phyloP scores from a whole-genome alignment of 306 rosid genomes.

The Lupinus albus region DNA sequence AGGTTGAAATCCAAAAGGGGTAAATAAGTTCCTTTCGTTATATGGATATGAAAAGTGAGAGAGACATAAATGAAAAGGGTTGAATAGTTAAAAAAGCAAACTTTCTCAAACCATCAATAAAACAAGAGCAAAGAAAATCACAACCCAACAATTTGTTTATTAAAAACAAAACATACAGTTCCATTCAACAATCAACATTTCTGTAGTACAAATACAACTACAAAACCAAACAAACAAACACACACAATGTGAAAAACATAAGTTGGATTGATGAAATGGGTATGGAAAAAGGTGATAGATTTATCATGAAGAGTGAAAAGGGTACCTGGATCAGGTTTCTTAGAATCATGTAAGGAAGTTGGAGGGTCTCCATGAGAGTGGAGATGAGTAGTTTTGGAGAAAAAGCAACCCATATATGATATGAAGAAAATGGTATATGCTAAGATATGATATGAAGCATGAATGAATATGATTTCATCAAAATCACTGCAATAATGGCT shows the following conservation, averaged over 20 bases:
- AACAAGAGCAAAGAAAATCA: too few species aligned
- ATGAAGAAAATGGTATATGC: background rate
- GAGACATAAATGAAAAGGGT: background rate
- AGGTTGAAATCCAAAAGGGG: background rate
- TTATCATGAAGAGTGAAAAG: background rate
- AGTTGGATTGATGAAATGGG: too few species aligned
- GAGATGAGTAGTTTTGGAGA: conserved; percentile 68
- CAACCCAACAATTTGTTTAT: too few species aligned
- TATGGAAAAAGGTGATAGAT: too few species aligned
- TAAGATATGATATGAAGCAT: too few species aligned
- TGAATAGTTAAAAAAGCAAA: too few species aligned
- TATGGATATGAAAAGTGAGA: background rate
- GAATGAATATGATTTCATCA: background rate
- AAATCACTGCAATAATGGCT: conserved; percentile 37
- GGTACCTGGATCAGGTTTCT: conserved; percentile 66
- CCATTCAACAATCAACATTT: too few species aligned
- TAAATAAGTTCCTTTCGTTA: background rate
- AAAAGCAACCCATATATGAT: conserved; percentile 60
- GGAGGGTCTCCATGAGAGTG: conserved; percentile 71
- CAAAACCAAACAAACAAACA: too few species aligned
- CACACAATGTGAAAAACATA: too few species aligned
- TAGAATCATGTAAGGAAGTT: conserved; percentile 52
- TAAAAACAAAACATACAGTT: too few species aligned
- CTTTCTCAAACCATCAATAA: too few species aligned
- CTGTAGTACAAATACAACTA: too few species aligned